Percentiles rank a stretch among this genome's conserved stretches.
Evolutionary conservation across 257 asterid genomes (phyloP).

Genomic region (Jasminum sambac): DNA sequence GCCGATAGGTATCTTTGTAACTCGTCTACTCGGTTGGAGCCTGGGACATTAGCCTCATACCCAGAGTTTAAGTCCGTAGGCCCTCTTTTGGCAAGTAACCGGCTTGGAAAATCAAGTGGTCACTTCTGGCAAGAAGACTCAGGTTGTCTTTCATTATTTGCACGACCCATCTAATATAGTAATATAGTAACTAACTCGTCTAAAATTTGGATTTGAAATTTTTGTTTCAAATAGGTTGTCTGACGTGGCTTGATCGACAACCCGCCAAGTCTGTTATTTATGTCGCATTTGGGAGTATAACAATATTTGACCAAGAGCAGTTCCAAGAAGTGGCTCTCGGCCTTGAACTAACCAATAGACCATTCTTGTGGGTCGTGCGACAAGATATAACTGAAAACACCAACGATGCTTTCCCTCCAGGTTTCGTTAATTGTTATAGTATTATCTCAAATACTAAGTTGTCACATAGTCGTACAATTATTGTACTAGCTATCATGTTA

Average conservation of each 20-base stretch:
- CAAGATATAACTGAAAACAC: background rate
- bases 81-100: conserved; percentile 50
- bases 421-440: background rate
- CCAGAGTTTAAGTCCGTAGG: conserved; percentile 43
- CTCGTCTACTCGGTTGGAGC: conserved; percentile 49
- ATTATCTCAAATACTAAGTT: background rate
- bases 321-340: conserved; percentile 35
- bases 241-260: conserved; percentile 33
- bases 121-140: conserved; percentile 54
- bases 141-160: background rate
- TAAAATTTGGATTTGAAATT: background rate
- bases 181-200: background rate
- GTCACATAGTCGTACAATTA: too few relatives aligned
- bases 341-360: conserved; percentile 25
- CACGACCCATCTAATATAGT: background rate
- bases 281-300: conserved; percentile 34
- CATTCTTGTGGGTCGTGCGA: conserved; percentile 35
- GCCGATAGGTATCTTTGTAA: conserved; percentile 50
- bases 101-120: conserved; percentile 49
- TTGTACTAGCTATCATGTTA: background rate
- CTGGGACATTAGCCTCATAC: conserved; percentile 31
- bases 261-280: conserved; percentile 23
- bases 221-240: conserved; percentile 6
- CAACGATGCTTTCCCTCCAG: conserved; percentile 11
- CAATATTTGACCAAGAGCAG: conserved; percentile 18